phyloP scores from a whole-genome alignment of 1,139 yeast genomes.

The Casaregolazyma suthepensis region DNA sequence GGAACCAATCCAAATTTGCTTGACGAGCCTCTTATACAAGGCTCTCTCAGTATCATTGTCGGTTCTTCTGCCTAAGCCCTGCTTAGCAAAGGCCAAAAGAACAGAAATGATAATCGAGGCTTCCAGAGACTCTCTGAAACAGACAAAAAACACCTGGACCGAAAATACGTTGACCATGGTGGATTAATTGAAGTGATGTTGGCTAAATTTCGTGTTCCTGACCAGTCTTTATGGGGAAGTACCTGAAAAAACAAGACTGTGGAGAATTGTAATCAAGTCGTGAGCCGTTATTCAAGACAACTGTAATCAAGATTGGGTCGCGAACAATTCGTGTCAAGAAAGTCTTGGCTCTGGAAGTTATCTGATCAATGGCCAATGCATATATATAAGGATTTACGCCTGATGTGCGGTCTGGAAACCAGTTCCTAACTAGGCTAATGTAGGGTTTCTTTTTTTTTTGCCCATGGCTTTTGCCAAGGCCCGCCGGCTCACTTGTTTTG shows the following conservation, averaged over 20 bases:
- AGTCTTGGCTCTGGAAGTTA: neutral
- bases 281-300: neutral
- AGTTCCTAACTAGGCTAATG: neutral
- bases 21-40: conserved; percentile 53
- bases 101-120: conserved; percentile 89
- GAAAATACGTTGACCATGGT: conserved; percentile 36
- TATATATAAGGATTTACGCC: neutral
- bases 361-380: neutral
- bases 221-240: neutral
- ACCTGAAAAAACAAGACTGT: neutral
- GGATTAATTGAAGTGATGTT: neutral
- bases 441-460: neutral
- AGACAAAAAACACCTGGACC: conserved; percentile 64
- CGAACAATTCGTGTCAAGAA: neutral
- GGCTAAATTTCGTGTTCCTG: neutral
- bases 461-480: neutral
- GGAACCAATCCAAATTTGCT: conserved; percentile 82
- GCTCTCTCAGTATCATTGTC: conserved; percentile 37
- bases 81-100: conserved; percentile 80
- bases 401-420: neutral
- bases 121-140: conserved; percentile 85
- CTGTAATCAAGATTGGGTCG: neutral
- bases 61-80: conserved; percentile 50
- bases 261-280: neutral
- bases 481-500: neutral